Percentiles rank a stretch among this genome's conserved stretches.
Conservation (phyloP, 192 early-diverging fungal genomes). For the Allomyces arbusculus region DNA sequence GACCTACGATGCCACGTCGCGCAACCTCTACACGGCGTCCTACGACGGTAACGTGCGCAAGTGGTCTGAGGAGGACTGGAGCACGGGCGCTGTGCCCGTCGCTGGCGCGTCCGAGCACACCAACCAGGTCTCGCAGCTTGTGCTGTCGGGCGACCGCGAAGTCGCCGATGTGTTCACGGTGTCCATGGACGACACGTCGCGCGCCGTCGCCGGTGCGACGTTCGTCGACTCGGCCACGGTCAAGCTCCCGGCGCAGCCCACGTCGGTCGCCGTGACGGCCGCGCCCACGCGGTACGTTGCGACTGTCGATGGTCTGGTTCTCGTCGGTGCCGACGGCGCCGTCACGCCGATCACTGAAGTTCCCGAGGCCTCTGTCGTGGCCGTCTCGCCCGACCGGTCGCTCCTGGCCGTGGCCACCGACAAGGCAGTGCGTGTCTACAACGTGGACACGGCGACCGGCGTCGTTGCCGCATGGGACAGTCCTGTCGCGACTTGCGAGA, state of each 20-base stretch:
- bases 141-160: conserved; percentile 1
- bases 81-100: conserved; percentile 3
- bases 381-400: background rate
- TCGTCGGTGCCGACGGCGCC: conserved; percentile 1
- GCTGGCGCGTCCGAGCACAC: conserved; percentile 16
- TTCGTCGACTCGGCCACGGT: conserved; percentile 4
- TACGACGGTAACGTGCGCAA: conserved; percentile 7
- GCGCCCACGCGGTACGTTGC: background rate
- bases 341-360: conserved; percentile 4
- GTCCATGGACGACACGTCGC: conserved; percentile 15
- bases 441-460: conserved; percentile 18
- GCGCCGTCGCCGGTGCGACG: conserved; percentile 4
- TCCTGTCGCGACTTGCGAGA: conserved; percentile 12
- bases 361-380: background rate
- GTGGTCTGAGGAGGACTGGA: conserved; percentile 15
- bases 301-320: background rate
- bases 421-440: conserved; percentile 42
- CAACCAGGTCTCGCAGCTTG: background rate
- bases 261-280: conserved; percentile 7
- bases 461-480: conserved; percentile 9
- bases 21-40: conserved; percentile 58
- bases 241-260: conserved; percentile 12
- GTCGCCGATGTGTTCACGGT: conserved; percentile 8
- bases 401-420: conserved; percentile 26
- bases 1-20: conserved; percentile 23